Percentiles rank a stretch among this genome's conserved stretches.
Evolutionary conservation across 2,329 filamentous ascomycete genomes (phyloP).

Genomic region (Fusarium anthophilum): DNA sequence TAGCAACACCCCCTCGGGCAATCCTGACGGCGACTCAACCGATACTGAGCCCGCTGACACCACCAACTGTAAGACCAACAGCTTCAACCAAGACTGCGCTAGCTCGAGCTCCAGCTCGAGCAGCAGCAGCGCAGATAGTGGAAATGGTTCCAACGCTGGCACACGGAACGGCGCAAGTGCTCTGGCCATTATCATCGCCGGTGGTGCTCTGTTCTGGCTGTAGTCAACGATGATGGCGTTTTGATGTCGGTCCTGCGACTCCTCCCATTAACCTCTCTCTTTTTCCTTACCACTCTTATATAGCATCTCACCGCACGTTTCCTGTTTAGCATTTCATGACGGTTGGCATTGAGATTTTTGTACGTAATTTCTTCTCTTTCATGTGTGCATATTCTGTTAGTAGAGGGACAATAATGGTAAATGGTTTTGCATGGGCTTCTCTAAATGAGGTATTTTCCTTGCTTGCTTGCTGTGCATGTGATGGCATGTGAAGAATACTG

Average conservation of each 20-base stretch:
- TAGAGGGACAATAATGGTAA: conserved; percentile 23
- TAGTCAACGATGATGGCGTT: conserved; percentile 26
- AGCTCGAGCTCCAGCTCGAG: conserved; percentile 22
- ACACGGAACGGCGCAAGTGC: conserved; percentile 48
- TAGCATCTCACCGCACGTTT: conserved; percentile 30
- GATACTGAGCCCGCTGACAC: conserved; percentile 36
- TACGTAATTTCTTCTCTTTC: conserved; percentile 36
- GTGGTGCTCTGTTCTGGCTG: conserved; percentile 48
- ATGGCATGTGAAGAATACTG: background rate
- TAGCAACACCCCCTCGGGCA: conserved; percentile 25
- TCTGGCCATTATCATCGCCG: conserved; percentile 51
- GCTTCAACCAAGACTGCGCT: conserved; percentile 55
- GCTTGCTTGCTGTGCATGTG: background rate
- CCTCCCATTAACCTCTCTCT: conserved; percentile 6
- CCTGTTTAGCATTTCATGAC: conserved; percentile 29
- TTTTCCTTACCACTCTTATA: conserved; percentile 15
- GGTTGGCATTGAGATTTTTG: conserved; percentile 28
- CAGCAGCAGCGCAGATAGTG: conserved; percentile 46
- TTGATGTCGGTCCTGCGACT: background rate
- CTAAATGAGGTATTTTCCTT: background rate
- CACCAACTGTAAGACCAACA: conserved; percentile 48
- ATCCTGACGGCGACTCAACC: conserved; percentile 25
- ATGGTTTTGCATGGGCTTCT: conserved; percentile 16
- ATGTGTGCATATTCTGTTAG: conserved; percentile 37
- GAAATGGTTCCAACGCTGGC: conserved; percentile 46